Conservation (phyloP, 257 asterid species). For the Scutellaria baicalensis region DNA sequence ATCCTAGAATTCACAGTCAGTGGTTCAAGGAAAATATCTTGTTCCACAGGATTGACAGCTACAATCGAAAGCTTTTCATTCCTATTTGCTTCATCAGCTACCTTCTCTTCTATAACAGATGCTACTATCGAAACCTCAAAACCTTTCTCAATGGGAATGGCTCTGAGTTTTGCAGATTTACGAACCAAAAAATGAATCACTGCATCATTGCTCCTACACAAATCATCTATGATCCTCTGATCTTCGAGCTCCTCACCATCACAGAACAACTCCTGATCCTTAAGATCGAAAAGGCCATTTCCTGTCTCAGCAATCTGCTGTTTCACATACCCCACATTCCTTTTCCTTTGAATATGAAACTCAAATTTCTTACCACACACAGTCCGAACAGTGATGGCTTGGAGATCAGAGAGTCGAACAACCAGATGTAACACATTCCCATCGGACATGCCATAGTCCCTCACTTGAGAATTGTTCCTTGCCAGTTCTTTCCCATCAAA, state of each 20-base stretch:
- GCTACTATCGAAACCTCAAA: conserved; percentile 58
- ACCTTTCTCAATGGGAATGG: conserved; percentile 38
- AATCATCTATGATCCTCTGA: conserved; percentile 59
- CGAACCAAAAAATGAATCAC: conserved; percentile 65
- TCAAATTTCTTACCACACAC: conserved; percentile 66
- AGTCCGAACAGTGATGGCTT: conserved; percentile 64
- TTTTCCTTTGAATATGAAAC: conserved; percentile 51
- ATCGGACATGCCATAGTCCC: conserved; percentile 59
- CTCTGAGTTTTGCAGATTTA: conserved; percentile 51
- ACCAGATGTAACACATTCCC: conserved; percentile 69
- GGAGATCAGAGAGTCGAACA: conserved; percentile 58
- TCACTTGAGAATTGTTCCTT: conserved; percentile 43
- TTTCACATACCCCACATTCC: conserved; percentile 66
- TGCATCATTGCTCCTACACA: conserved; percentile 47
- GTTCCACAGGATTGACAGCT: conserved; percentile 12
- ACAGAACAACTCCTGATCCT: conserved; percentile 51
- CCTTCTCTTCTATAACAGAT: conserved; percentile 28
- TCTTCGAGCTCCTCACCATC: conserved; percentile 79
- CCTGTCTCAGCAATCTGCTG: conserved; percentile 55
- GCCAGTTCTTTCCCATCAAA: conserved; percentile 75
- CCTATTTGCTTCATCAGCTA: conserved; percentile 13
- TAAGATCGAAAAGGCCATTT: conserved; percentile 32
- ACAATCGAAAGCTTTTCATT: conserved; percentile 20
- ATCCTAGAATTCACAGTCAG: conserved; percentile 32
- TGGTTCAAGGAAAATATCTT: conserved; percentile 41